phyloP scores from a whole-genome alignment of 495 filamentous ascomycete species.

The Daldinia caldariorum region DNA sequence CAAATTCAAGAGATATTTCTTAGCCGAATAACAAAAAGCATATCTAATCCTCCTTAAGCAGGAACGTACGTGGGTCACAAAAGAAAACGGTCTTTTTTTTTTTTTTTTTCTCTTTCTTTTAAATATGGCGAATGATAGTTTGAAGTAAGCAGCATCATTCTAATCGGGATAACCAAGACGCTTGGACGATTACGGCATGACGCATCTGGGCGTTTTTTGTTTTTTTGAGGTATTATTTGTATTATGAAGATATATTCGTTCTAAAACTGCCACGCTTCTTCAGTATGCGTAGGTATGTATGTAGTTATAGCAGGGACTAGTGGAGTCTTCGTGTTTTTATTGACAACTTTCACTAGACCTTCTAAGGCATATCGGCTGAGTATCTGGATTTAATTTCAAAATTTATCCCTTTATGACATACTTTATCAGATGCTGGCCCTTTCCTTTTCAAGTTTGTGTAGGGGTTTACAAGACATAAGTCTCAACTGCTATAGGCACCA shows the following conservation, averaged over 20 bases:
- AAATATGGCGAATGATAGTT: conserved; percentile 10
- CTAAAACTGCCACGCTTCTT: conserved; percentile 9
- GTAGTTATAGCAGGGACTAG: conserved; percentile 31
- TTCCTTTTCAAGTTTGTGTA: neutral
- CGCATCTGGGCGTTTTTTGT: conserved; percentile 9
- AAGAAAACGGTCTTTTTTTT: neutral
- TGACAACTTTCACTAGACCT: conserved; percentile 5
- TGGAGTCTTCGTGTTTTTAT: conserved; percentile 21
- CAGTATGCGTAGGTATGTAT: conserved; percentile 32
- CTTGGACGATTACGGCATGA: conserved; percentile 5
- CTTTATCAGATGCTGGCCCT: neutral
- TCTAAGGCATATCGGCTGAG: conserved; percentile 7
- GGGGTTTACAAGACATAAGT: neutral
- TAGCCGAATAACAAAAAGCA: conserved; percentile 61
- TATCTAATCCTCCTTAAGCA: neutral
- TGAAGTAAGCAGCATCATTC: conserved; percentile 1
- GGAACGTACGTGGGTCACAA: neutral
- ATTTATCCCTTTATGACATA: conserved; percentile 13
- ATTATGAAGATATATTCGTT: conserved; percentile 13
- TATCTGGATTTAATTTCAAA: conserved; percentile 18
- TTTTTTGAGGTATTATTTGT: conserved; percentile 1
- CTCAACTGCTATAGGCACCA: neutral
- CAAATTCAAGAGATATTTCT: conserved; percentile 84
- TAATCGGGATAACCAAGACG: conserved; percentile 3
- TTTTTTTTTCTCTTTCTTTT: too few species aligned